Evolutionary conservation across 2,329 filamentous ascomycete genomes (phyloP).

Genomic region (Lachnellula occidentalis): DNA sequence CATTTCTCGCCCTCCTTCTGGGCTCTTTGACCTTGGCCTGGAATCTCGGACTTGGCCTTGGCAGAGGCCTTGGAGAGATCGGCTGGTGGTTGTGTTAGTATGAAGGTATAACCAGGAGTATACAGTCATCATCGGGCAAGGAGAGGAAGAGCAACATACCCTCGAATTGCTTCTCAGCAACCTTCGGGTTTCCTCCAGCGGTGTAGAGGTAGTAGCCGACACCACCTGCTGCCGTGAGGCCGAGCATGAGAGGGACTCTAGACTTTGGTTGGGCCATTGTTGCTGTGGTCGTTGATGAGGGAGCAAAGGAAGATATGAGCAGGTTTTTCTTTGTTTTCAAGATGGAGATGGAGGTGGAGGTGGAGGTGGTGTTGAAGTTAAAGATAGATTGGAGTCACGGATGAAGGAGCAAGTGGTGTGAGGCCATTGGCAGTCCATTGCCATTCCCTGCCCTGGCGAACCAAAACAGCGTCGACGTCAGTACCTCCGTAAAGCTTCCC

Average conservation of each 20-base stretch:
- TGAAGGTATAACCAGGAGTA: background rate
- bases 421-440: background rate
- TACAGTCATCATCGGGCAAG: background rate
- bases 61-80: slow-evolving; percentile 67
- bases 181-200: slow-evolving; percentile 74
- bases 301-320: background rate
- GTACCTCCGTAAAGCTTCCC: no score
- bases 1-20: slow-evolving; percentile 60
- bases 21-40: slow-evolving; percentile 54
- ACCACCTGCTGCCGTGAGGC: slow-evolving; percentile 59
- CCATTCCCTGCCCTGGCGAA: no score
- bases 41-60: slow-evolving; percentile 60
- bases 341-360: slow-evolving; percentile 1
- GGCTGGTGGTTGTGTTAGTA: slow-evolving; percentile 46
- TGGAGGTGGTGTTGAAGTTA: background rate
- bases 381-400: background rate
- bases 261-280: slow-evolving; percentile 33
- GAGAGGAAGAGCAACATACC: slow-evolving; percentile 47
- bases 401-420: background rate
- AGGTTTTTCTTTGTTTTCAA: background rate
- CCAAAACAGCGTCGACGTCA: no score
- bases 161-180: slow-evolving; percentile 81
- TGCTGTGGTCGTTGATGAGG: slow-evolving; percentile 2
- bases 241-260: slow-evolving; percentile 42
- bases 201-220: slow-evolving; percentile 88